These are phyloP conservation scores for Ophiocordyceps camponoti-saundersi DNA, from an alignment of 2,329 filamentous ascomycete genomes.

Conservation along the genomic window DNA sequence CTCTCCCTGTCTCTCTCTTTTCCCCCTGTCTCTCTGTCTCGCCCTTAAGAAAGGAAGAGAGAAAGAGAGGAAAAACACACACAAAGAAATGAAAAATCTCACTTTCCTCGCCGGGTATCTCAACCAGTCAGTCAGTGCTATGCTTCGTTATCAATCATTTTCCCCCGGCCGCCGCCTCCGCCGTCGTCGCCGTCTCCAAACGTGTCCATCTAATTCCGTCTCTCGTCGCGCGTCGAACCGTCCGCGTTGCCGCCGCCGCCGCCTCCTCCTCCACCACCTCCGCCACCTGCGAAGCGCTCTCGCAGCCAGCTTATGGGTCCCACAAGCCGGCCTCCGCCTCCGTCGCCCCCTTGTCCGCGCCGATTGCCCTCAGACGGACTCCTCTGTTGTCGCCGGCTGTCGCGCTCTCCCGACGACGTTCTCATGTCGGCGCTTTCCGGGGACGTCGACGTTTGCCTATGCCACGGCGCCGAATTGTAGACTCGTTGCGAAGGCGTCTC, in stretches of 20 bases:
- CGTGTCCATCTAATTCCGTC: constrained; percentile 5
- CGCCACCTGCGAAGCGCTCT: constrained; percentile 18
- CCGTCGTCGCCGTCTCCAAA: neutral
- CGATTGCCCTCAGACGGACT: constrained; percentile 21
- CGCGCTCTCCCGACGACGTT: constrained; percentile 11
- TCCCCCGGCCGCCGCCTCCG: neutral
- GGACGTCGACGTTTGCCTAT: constrained; percentile 20
- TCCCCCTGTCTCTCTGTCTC: too few species aligned
- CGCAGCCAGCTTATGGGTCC: constrained; percentile 27
- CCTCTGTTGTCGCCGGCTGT: constrained; percentile 18
- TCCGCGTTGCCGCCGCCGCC: constrained; percentile 9
- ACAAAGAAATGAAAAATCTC: neutral
- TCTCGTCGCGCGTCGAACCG: constrained; percentile 12
- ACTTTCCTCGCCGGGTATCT: neutral
- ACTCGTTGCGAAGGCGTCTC: constrained; percentile 10
- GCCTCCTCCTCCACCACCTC: constrained; percentile 6
- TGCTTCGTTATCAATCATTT: neutral
- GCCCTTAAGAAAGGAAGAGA: too few species aligned
- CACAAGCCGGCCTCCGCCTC: constrained; percentile 14
- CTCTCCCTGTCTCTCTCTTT: too few species aligned
- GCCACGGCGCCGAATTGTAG: constrained; percentile 16
- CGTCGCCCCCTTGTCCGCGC: constrained; percentile 9
- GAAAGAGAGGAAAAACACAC: neutral
- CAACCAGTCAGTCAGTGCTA: neutral
- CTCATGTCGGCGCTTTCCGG: constrained; percentile 16